Evolutionary conservation across 2,329 filamentous ascomycete species (phyloP), one percentile per base, ranked within the genome.

Genomic region (Aureobasidium leucospermi): DNA sequence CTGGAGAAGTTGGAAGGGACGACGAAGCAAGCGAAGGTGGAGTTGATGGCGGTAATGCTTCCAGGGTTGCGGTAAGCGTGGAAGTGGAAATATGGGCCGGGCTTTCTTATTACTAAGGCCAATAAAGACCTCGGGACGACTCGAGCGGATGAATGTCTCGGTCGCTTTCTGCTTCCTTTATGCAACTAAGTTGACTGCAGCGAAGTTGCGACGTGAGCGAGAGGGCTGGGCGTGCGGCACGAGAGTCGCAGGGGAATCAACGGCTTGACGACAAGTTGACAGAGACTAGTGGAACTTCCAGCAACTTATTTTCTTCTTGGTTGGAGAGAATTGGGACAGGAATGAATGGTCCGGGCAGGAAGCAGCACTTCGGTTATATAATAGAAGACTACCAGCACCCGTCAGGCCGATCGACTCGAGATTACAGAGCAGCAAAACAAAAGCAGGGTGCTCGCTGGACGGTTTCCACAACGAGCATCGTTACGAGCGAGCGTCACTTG

Each of bases 1-100:
- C 71, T 62, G 79, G 79, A 56, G 78, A 36, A 8, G 34, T 36
- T 29, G 13, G 51, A 32, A 39, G 39, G 16, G 47, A 42, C 46
- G 57, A 38, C 39, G 57, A 67, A 62, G 71, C 71, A 61, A 79
- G 78, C 67, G 80, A 81, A 73, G 78, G 74, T 68, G 78, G 76
- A 67, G 77, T 79, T 66, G 78, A 77, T 61, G 70, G 75, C 63
- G 47, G 29, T 39, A 29, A 34, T 51, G 77, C 75, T 69, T 79
- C 78, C 75, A 80, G 79, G 46, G 32, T 60, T 39, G 58, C 61
- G 61, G 60, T 59, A 43, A 39, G 47, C 32, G 19, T 34, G 10
- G 11, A 34, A 49, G 16, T 29, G 46, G 46, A 49, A 38, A 38
- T 13, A 23, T 23, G 23, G 23, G 23, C 23, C 23, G 23, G 23